A percentile compares a stretch with the other conserved stretches of the same genome.
These are phyloP conservation scores for Chalciporus chontae DNA, from an alignment of 768 basidiomycete species.

Conservation along the genomic window DNA sequence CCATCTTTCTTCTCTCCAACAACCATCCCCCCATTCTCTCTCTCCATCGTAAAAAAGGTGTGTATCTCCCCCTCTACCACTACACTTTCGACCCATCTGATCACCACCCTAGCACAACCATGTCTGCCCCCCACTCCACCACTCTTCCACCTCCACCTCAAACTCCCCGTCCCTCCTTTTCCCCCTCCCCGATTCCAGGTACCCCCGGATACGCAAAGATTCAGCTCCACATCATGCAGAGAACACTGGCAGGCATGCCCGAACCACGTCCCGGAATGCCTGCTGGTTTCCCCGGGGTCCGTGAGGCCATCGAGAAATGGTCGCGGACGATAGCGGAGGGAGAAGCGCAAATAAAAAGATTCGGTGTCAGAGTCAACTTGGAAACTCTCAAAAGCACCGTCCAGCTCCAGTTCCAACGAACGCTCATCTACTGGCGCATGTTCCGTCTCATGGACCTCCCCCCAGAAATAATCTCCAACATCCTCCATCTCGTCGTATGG, in stretches of 20 bases:
- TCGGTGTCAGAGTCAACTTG: conserved; percentile 17
- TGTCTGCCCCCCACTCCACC: conserved; percentile 17
- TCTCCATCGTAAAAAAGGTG: conserved; percentile 2
- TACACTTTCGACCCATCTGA: background rate
- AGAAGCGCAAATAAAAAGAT: conserved; percentile 18
- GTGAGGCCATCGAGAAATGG: conserved; percentile 13
- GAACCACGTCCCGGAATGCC: conserved; percentile 13
- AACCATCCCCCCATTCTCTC: background rate
- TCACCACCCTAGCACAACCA: conserved; percentile 1
- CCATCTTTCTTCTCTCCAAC: background rate
- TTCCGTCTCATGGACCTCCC: conserved; percentile 65
- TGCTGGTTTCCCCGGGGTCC: background rate
- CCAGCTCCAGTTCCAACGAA: conserved; percentile 16
- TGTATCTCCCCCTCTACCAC: background rate
- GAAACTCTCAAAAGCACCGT: conserved; percentile 14
- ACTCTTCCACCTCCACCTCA: conserved; percentile 2
- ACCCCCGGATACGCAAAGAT: conserved; percentile 16
- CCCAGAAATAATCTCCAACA: conserved; percentile 58
- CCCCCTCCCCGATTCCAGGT: conserved; percentile 18
- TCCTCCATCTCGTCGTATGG: conserved; percentile 62
- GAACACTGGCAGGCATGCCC: conserved; percentile 14
- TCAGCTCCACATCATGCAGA: conserved; percentile 17
- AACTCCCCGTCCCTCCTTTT: too few relatives aligned
- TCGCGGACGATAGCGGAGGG: conserved; percentile 12
- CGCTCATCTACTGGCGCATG: conserved; percentile 34